Percentiles rank a stretch among this genome's conserved stretches.
Conservation (phyloP, 2,329 filamentous ascomycete genomes). For the Fusarium staphyleae region DNA sequence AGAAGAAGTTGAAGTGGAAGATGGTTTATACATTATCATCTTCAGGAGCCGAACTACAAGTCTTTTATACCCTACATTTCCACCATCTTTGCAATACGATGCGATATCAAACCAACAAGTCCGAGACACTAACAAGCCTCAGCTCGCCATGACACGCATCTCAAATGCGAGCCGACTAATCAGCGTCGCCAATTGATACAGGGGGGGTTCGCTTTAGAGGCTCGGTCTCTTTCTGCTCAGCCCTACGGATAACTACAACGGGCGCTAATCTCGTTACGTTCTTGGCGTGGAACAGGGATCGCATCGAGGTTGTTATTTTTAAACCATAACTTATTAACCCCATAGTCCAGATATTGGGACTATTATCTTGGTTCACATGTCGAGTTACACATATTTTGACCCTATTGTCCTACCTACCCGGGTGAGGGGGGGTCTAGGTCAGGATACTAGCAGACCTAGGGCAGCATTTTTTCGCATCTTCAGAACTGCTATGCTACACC, state of each 20-base stretch:
- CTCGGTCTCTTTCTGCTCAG: conserved; percentile 9
- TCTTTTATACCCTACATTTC: conserved; percentile 5
- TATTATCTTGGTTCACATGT: too few species aligned
- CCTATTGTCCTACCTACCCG: too few species aligned
- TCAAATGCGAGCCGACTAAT: conserved; percentile 33
- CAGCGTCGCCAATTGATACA: not conserved
- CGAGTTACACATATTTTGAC: too few species aligned
- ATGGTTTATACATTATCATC: not conserved
- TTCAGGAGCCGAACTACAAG: not conserved
- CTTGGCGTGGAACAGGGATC: not conserved
- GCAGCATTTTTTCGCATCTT: too few species aligned
- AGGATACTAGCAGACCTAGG: too few species aligned
- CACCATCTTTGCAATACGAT: too few species aligned
- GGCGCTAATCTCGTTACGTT: too few species aligned
- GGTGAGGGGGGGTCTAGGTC: too few species aligned
- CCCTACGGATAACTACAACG: conserved; percentile 6
- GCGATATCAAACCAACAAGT: conserved; percentile 6
- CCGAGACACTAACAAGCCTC: conserved; percentile 3
- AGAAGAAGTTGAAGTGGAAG: not conserved
- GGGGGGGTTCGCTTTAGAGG: not conserved
- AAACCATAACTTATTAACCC: too few species aligned
- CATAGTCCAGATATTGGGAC: too few species aligned
- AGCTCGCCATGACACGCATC: conserved; percentile 10
- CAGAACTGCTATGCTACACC: too few species aligned
- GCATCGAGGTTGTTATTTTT: too few species aligned